Evolutionary conservation across 2,329 filamentous ascomycete genomes (phyloP), one percentile per base, ranked within the genome.

Genomic region (Neonectria sp.): DNA sequence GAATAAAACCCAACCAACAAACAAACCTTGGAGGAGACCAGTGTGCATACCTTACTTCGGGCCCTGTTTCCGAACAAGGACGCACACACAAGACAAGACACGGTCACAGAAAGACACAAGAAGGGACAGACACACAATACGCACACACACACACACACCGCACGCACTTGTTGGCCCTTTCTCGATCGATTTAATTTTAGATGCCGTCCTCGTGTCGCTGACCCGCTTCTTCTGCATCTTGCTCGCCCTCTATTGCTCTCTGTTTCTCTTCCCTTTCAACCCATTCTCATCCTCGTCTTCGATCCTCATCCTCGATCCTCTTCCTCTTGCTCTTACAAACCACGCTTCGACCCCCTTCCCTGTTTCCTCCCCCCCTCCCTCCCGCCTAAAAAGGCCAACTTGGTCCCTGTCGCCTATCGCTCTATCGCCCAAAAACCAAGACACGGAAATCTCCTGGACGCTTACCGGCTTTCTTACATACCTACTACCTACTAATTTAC

Each of bases 131-230:
- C 40, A 24, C 40, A 21, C 55, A 35, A 25, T 13, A 58, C 55
- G 31, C 27, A 33, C 31, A 35, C 17, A 21, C 21, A 21, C 21
- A 21, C 21, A 48, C 25, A 31, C 31, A 46, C 40, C 9, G 55
- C 31, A 43, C 33, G 49, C 45, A 53, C 27, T 25, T 31, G 25
- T 27, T 51, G 27, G 27, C 55, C 43, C 49, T 46, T 60, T 17
- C 27, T 51, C 59, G 49, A 55, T 48, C 51, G 60, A 55, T 56
- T 66, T 68, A 69, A 73, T 71, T 71, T 69, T 66, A 73, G 63
- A 73, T 73, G 66, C 63, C 63, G 48, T 63, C 63, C 66, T 72
- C 63, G 57, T 67, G 67, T 71, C 55, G 55, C 65, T 71, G 68
- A 72, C 72, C 68, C 68, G 68, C 71, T 72, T 73, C 63, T 70